These are phyloP conservation scores for Dicorynia guianensis DNA, from an alignment of 306 rosid species.

Conservation along the genomic window DNA sequence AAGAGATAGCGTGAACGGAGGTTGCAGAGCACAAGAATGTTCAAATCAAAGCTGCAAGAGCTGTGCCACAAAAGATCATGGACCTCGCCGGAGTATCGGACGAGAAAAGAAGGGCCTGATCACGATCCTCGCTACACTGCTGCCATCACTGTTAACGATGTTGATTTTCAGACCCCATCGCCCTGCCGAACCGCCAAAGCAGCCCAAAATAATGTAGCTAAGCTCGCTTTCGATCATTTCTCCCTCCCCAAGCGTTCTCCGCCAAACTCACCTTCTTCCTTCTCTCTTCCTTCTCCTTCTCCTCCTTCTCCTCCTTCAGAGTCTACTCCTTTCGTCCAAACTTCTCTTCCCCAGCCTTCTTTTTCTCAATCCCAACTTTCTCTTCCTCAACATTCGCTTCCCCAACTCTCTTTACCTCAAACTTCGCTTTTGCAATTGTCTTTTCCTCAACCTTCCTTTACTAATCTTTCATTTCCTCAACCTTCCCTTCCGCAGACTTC, in stretches of 20 bases:
- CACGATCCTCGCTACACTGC: conserved; percentile 48
- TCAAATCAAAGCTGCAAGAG: conserved; percentile 52
- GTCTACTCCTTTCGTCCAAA: conserved; percentile 26
- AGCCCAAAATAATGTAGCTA: conserved; percentile 59
- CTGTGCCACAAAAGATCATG: conserved; percentile 49
- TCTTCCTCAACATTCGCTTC: conserved; percentile 15
- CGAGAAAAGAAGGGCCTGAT: conserved; percentile 39
- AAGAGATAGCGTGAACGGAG: no score
- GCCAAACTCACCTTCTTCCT: neutral
- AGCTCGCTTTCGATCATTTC: conserved; percentile 46
- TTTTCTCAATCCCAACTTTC: conserved; percentile 2
- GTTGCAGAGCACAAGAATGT: conserved; percentile 26
- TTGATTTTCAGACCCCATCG: neutral
- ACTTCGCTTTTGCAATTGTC: neutral
- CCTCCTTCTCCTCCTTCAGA: neutral
- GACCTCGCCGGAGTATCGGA: conserved; percentile 39
- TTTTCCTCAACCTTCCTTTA: neutral
- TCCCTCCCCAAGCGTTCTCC: conserved; percentile 15
- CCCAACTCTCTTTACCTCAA: neutral
- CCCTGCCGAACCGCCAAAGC: conserved; percentile 37
- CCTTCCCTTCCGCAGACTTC: neutral
- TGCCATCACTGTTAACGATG: conserved; percentile 32
- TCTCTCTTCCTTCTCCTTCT: neutral
- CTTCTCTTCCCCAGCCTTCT: neutral
- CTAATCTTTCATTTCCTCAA: conserved; percentile 19